Conservation (phyloP, 148 eudicot species). For the Vaccinium macrocarpon region DNA sequence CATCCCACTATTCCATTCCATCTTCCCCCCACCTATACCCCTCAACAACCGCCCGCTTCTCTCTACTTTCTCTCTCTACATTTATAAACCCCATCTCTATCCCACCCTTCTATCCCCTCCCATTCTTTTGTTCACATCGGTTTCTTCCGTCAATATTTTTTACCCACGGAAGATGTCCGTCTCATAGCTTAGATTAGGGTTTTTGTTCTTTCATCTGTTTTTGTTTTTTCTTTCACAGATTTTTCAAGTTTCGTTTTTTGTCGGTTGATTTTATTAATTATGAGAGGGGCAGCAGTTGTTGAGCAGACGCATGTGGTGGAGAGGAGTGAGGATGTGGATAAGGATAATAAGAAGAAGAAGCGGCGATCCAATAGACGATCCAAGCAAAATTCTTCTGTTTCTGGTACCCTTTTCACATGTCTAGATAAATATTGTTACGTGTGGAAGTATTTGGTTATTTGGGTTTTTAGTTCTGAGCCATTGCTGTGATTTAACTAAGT, state of each 20-base stretch:
- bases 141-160: conserved; percentile 51
- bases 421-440: not conserved
- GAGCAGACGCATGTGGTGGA: conserved; percentile 30
- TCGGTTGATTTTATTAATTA: conserved; percentile 20
- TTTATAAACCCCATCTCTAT: not conserved
- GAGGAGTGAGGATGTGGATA: conserved; percentile 31
- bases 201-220: not conserved
- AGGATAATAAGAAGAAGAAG: conserved; percentile 61
- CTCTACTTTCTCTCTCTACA: conserved; percentile 14
- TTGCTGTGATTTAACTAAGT: not conserved
- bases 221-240: not conserved
- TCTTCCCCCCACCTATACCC: conserved; percentile 16
- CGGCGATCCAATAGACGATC: conserved; percentile 59
- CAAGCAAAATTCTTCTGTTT: conserved; percentile 44
- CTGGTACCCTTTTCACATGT: conserved; percentile 37
- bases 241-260: not conserved
- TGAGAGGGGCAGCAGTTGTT: conserved; percentile 33
- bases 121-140: conserved; percentile 18
- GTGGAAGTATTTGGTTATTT: not conserved
- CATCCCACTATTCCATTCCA: not conserved
- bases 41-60: not conserved
- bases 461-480: not conserved
- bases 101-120: not conserved
- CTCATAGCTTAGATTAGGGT: conserved; percentile 11
- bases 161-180: conserved; percentile 37